A percentile compares a stretch with the other conserved stretches of the same genome.
These are phyloP conservation scores for Emmonsiellopsis sp. DNA, from an alignment of 2,329 filamentous ascomycete genomes.

Conservation along the genomic window DNA sequence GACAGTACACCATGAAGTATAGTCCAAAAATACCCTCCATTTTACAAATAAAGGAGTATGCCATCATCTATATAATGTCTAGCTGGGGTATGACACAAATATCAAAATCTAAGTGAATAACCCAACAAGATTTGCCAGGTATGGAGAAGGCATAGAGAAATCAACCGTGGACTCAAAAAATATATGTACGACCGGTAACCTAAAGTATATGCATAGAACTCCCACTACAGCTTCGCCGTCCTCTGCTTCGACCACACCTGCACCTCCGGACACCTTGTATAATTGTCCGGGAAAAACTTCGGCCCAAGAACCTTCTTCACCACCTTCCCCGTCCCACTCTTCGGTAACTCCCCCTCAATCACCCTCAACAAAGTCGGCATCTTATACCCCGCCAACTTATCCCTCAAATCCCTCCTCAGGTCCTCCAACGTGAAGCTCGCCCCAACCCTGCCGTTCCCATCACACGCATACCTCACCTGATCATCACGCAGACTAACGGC, in stretches of 20 bases:
- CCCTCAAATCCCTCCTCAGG: conserved; percentile 7
- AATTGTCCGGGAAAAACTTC: conserved; percentile 26
- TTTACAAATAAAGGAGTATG: too few relatives aligned
- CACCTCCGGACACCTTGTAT: conserved; percentile 15
- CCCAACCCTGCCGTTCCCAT: conserved; percentile 3
- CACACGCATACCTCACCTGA: conserved; percentile 7
- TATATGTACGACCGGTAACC: neutral
- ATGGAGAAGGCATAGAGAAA: too few relatives aligned
- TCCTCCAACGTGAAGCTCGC: conserved; percentile 6
- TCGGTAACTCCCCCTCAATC: conserved; percentile 38
- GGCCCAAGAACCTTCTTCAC: conserved; percentile 40
- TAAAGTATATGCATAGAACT: neutral
- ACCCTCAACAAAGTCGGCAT: conserved; percentile 18
- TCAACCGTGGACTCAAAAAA: neutral
- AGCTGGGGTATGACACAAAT: too few relatives aligned
- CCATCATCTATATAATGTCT: too few relatives aligned
- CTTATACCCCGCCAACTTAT: conserved; percentile 10
- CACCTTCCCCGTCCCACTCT: conserved; percentile 43
- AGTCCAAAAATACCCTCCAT: neutral
- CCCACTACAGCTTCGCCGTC: conserved; percentile 1
- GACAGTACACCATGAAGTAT: too few relatives aligned
- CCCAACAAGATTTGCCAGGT: too few relatives aligned
- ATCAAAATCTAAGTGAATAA: too few relatives aligned
- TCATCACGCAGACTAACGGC: conserved; percentile 9
- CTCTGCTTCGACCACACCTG: conserved; percentile 16